Evolutionary conservation across 1,139 yeast genomes (phyloP), one percentile per base, ranked within the genome.

Genomic region (Saccharomycopsis crataegensis): DNA sequence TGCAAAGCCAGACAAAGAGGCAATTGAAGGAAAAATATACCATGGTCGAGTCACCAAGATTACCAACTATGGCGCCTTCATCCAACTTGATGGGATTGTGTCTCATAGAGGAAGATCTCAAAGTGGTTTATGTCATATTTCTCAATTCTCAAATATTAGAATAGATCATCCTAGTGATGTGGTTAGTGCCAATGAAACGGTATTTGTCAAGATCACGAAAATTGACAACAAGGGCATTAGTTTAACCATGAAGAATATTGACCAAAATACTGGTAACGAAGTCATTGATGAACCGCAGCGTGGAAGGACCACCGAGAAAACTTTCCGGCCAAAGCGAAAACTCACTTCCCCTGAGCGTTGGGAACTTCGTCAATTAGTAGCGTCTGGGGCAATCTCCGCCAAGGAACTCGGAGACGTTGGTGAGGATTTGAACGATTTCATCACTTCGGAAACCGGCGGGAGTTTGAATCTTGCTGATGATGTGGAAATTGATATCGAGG

Each of bases 331-430:
- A 22, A 66, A 72, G 55, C 74, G 82, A 61, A 70, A 88, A 51
- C 66, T 85, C 42, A 83, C 94, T 0, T 85, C 95, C 0, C 95
- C 96, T 1, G 98, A 91, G 65, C 70, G 91, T 55, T 91, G 96
- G 96, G 97, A 91, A 63, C 76, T 88, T 51, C 74, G 87, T 38
- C 97, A 91, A 63, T 71, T 88, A 38, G 83, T 86, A 40, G 86
- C 94, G 0, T 81, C 94, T 3, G 96, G 96, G 1, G 93, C 79
- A 0, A 80, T 81, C 0, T 74, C 82, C 2, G 79, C 84, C 0
- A 76, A 81, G 11, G 93, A 85, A 57, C 83, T 83, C 62, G 93
- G 93, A 1, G 94, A 84, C 52, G 66, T 85, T 1, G 74, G 72
- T 41, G 86, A 80, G 42, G 82, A 77, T 50, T 70, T 74, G 6